Evolutionary conservation across 805 yeast genomes (phyloP), one percentile per base, ranked within the genome.

Genomic region (Candida yuanshanica): DNA sequence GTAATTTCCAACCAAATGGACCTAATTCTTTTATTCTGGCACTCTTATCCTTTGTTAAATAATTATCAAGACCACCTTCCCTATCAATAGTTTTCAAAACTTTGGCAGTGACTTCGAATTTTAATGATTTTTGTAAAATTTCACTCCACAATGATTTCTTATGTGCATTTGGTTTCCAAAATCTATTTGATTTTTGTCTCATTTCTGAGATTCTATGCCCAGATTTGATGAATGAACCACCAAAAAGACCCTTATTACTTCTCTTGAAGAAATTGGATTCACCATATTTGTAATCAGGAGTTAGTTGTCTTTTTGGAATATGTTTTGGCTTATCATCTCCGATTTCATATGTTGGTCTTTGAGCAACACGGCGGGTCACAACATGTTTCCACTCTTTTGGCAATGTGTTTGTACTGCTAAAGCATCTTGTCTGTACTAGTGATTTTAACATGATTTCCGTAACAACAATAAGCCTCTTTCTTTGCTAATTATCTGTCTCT

Each of bases 1-100:
- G 82, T 51, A 93, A 70, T 53, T 76, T 77, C 98, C 98, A 93
- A 25, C 98, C 99, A 43, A 76, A 70, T 41, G 90, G 83, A 0
- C 99, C 99, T 56, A 93, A 68, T 60, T 93, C 95, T 68, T 93
- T 93, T 49, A 87, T 71, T 66, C 99, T 75, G 3, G 95, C 95
- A 6, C 95, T 70, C 51, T 84, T 87, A 45, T 89, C 95, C 64
- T 93, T 93, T 33, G 79, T 73, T 46, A 93, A 63, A 59, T 93
- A 93, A 49, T 81, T 81, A 59, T 93, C 99, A 42, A 93, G 70
- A 5, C 99, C 99, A 47, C 99, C 99, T 62, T 91, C 98, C 53
- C 80, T 86, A 44, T 86, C 83, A 44, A 93, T 82, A 0, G 97
- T 89, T 54, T 81, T 79, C 57, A 93, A 71, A 6, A 89, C 97